A percentile compares a stretch with the other conserved stretches of the same genome.
phyloP scores from a whole-genome alignment of 305 asterid genomes.

The Fraxinus paxiana region DNA sequence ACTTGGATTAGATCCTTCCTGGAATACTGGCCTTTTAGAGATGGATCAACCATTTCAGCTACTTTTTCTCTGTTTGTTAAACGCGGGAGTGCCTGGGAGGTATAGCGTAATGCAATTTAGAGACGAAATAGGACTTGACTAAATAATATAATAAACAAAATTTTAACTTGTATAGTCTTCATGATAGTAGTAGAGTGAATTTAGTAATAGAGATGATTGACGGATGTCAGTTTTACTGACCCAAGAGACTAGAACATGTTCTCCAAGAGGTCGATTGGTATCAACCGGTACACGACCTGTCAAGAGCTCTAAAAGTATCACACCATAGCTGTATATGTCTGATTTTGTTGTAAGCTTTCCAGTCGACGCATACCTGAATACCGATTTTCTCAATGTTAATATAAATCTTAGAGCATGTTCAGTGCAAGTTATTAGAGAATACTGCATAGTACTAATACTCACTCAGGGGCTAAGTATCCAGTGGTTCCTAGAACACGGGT shows the following conservation, averaged over 20 bases:
- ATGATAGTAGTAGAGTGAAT: background rate
- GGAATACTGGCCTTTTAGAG: conserved; percentile 49
- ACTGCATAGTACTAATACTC: conserved; percentile 19
- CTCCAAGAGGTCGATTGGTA: conserved; percentile 60
- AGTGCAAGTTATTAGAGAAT: background rate
- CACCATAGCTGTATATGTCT: conserved; percentile 73
- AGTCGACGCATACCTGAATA: conserved; percentile 68
- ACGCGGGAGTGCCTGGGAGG: conserved; percentile 66
- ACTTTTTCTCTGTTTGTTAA: conserved; percentile 68
- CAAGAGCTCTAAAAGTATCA: conserved; percentile 67
- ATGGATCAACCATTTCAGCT: conserved; percentile 70
- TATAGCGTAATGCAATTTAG: background rate
- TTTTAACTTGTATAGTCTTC: background rate
- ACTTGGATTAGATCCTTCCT: conserved; percentile 74
- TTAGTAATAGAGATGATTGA: background rate
- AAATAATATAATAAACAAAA: background rate
- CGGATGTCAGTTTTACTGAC: conserved; percentile 28
- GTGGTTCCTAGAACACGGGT: conserved; percentile 78
- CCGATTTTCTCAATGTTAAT: background rate
- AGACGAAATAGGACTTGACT: background rate
- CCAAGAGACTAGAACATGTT: conserved; percentile 74
- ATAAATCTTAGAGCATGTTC: background rate
- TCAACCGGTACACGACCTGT: conserved; percentile 74
- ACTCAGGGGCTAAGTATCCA: conserved; percentile 83
- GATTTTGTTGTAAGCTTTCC: conserved; percentile 82